phyloP scores from a whole-genome alignment of 1,284 basidiomycete species.

The Chalciporus sp. region DNA sequence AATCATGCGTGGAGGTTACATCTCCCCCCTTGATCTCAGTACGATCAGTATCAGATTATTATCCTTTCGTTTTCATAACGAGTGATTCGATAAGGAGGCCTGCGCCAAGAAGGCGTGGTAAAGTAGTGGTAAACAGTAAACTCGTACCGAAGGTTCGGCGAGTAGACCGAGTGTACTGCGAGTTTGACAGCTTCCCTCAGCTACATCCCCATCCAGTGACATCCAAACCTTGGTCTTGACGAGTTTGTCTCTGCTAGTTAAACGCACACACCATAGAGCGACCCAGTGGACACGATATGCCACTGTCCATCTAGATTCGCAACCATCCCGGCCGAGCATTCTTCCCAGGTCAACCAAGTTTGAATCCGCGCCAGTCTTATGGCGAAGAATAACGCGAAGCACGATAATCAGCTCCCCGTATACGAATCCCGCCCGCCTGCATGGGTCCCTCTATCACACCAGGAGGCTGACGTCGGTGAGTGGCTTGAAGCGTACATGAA shows the following conservation, averaged over 20 bases:
- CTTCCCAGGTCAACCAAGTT: not conserved
- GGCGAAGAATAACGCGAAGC: slow-evolving; percentile 30
- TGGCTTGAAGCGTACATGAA: slow-evolving; percentile 1
- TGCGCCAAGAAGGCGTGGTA: too few species aligned
- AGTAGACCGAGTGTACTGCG: too few species aligned
- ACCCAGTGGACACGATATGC: not conserved
- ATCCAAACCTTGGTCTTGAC: not conserved
- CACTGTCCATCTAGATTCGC: not conserved
- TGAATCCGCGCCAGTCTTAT: slow-evolving; percentile 6
- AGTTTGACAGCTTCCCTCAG: not conserved
- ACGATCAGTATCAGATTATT: too few species aligned
- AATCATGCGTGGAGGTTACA: too few species aligned
- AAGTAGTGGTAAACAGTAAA: too few species aligned
- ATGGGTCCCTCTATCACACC: slow-evolving; percentile 71
- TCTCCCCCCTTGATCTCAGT: too few species aligned
- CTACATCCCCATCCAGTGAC: too few species aligned
- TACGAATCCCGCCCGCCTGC: slow-evolving; percentile 70
- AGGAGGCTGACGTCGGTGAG: slow-evolving; percentile 67
- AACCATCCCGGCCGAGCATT: not conserved
- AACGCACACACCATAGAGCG: not conserved
- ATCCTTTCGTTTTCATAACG: too few species aligned
- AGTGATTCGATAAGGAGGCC: too few species aligned
- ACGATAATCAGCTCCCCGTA: slow-evolving; percentile 45
- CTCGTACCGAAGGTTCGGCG: too few species aligned
- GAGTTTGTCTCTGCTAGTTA: not conserved